These are phyloP conservation scores for Nitzschia palea DNA, from an alignment of 108 stramenopile genomes.

Conservation along the genomic window DNA sequence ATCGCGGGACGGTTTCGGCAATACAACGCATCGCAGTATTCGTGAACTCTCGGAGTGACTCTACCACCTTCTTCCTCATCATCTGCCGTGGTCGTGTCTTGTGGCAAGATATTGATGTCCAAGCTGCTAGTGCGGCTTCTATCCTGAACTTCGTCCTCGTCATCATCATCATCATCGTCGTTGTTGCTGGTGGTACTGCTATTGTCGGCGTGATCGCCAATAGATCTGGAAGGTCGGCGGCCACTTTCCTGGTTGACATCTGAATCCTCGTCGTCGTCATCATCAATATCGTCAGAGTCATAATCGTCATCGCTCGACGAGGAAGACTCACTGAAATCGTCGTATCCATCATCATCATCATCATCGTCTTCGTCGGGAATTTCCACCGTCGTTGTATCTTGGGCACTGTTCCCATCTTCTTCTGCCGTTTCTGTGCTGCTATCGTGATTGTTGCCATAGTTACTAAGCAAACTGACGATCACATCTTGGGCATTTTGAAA, in stretches of 20 bases:
- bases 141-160: neutral
- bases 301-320: neutral
- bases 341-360: conserved; percentile 6
- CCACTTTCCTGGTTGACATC: no score
- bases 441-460: neutral
- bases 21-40: neutral
- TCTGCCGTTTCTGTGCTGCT: neutral
- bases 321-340: conserved; percentile 1
- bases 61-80: neutral
- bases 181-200: neutral
- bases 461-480: neutral
- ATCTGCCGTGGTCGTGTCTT: neutral
- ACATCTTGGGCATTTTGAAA: neutral
- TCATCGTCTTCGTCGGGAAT: conserved; percentile 12
- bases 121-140: neutral
- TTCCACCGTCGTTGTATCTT: conserved; percentile 5
- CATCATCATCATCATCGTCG: neutral
- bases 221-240: no score
- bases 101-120: neutral
- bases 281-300: conserved; percentile 4
- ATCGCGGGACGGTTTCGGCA: conserved; percentile 42
- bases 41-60: neutral
- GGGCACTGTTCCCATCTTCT: conserved; percentile 1
- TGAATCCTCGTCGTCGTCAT: conserved; percentile 6
- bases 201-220: neutral